These are phyloP conservation scores for Dendrobium officinale DNA, from an alignment of 106 monocot species.

Conservation along the genomic window DNA sequence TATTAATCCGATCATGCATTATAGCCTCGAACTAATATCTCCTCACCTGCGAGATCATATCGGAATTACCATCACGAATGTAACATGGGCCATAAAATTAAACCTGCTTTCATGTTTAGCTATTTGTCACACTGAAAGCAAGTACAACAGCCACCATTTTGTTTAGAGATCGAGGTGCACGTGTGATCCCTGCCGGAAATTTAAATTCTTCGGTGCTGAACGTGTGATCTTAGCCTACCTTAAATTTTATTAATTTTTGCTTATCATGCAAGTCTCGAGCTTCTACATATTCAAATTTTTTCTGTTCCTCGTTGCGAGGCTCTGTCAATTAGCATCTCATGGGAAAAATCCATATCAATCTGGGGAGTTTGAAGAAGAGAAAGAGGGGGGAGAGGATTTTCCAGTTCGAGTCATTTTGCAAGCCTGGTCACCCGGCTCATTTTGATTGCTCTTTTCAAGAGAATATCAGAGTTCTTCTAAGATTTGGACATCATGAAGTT, in stretches of 20 bases:
- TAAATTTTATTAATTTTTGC: neutral
- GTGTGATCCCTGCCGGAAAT: neutral
- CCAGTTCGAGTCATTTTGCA: constrained; percentile 59
- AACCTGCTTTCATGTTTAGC: neutral
- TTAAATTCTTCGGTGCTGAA: neutral
- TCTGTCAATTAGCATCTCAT: neutral
- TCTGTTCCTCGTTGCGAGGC: neutral
- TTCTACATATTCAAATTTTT: neutral
- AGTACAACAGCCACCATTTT: neutral
- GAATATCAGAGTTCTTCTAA: constrained; percentile 53
- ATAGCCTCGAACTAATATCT: no score
- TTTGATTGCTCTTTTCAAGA: constrained; percentile 43
- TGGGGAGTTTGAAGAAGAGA: constrained; percentile 42
- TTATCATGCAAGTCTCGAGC: neutral
- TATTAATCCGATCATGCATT: neutral
- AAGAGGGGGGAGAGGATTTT: constrained; percentile 51
- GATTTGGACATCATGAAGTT: constrained; percentile 38
- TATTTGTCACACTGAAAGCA: constrained; percentile 4
- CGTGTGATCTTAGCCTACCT: neutral
- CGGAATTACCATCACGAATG: neutral
- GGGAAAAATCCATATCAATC: constrained; percentile 23
- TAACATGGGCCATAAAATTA: neutral
- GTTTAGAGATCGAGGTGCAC: neutral
- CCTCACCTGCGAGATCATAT: neutral
- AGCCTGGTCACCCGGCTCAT: constrained; percentile 39